phyloP scores from a whole-genome alignment of 2,329 filamentous ascomycete genomes.

The Ampelomyces quisqualis region DNA sequence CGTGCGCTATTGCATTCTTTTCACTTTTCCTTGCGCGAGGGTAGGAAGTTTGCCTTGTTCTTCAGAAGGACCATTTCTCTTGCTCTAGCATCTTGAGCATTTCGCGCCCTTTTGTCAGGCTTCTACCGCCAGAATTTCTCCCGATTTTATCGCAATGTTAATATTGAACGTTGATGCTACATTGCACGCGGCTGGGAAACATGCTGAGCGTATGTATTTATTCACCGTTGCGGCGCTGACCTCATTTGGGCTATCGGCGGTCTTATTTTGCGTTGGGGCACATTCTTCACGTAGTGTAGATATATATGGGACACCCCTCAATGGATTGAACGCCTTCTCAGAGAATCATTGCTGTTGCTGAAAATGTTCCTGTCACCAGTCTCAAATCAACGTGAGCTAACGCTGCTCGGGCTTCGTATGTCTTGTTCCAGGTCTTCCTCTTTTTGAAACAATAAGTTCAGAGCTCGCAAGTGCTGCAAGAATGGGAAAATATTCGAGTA shows the following conservation, averaged over 20 bases:
- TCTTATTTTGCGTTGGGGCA: no score
- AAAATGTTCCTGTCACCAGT: constrained; percentile 1
- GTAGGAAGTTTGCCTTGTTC: constrained; percentile 9
- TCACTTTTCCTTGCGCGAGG: background rate
- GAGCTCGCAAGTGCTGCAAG: no score
- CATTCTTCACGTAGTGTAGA: background rate
- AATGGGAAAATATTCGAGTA: no score
- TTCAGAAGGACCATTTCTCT: constrained; percentile 11
- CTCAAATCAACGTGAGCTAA: no score
- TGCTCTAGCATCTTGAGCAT: constrained; percentile 3
- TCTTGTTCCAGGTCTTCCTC: no score
- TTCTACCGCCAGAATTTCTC: background rate
- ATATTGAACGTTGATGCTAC: background rate
- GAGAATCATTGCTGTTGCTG: background rate
- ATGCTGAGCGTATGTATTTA: background rate
- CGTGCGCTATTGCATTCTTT: background rate
- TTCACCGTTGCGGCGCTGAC: background rate
- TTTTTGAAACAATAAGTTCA: no score
- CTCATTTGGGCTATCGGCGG: background rate
- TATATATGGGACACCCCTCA: background rate
- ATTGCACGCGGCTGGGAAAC: background rate
- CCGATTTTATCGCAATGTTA: background rate
- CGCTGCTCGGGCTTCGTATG: no score
- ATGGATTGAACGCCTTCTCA: background rate
- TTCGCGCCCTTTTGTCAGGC: background rate